Base-by-base conservation (phyloP, 495 filamentous ascomycete genomes). In the Elasticomyces elasticus region DNA sequence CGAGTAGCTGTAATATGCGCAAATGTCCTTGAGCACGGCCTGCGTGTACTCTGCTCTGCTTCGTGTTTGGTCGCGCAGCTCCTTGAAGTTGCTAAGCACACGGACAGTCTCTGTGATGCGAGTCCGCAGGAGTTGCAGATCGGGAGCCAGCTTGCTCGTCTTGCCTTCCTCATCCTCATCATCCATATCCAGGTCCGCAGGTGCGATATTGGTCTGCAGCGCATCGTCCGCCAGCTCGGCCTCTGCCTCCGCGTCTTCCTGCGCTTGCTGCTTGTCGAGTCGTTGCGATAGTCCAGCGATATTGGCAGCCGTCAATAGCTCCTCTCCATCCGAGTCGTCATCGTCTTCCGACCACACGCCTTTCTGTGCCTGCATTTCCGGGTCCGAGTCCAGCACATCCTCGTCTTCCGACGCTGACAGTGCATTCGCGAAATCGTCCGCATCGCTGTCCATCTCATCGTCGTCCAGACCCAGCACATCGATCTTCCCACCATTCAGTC, bases 21-120 rank as follows among this genome's bases (percentile, higher is more conserved):
- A 95, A 55, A 96, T 86, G 63, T 97, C 94, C 68, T 89, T 88
- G 20, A 96, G 66, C 33, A 98, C 72, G 64, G 92, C 85, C 24
- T 79, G 72, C 1, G 84, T 87, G 66, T 97, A 96, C 63, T 97
- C 91, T 23, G 84, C 77, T 56, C 92, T 79, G 24, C 87, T 91
- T 55, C 85, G 78, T 25, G 81, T 85, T 26, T 83, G 78, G 53
- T 95, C 84, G 2, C 80, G 76, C 6, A 94, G 75, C 13, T 83
- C 87, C 27, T 85, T 75, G 64, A 96, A 85, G 66, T 94, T 86
- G 49, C 88, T 88, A 38, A 98, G 73, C 13, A 97, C 85, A 45
- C 94, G 87, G 49, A 98, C 82, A 0, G 85, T 89, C 56, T 98
- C 94, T 24, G 86, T 94, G 63, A 98, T 94, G 53, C 92, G 80